Percentiles rank a stretch among this genome's conserved stretches.
phyloP scores from a whole-genome alignment of 352 stramenopile genomes.

The Stramenopiles sp. region DNA sequence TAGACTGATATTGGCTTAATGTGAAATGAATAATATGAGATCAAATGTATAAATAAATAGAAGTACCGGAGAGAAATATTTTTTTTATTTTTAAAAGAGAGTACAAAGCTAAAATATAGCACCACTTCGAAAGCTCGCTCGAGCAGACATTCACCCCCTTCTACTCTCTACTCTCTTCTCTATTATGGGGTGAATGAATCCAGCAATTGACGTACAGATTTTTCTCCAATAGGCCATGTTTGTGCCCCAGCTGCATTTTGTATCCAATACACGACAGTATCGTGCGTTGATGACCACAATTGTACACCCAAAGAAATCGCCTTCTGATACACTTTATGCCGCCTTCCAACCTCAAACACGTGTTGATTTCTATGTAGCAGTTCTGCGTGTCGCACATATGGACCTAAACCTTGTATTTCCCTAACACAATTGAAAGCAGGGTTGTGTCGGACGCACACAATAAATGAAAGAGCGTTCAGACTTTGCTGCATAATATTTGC shows the following conservation, averaged over 20 bases:
- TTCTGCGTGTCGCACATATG: background rate
- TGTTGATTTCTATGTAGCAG: background rate
- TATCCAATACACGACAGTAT: background rate
- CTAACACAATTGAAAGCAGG: background rate
- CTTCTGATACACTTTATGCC: background rate
- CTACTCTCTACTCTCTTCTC: too few relatives aligned
- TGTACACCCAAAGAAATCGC: background rate
- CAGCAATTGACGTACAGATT: background rate
- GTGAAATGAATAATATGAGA: too few relatives aligned
- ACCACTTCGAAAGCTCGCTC: too few relatives aligned
- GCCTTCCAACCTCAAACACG: background rate
- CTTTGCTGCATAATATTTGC: background rate
- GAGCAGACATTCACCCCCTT: too few relatives aligned
- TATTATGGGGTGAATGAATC: background rate
- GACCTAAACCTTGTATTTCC: background rate
- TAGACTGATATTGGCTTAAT: too few relatives aligned
- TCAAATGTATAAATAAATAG: too few relatives aligned
- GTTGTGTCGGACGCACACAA: background rate
- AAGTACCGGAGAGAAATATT: too few relatives aligned
- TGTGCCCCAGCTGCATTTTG: background rate
- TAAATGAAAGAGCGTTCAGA: background rate
- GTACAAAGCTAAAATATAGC: too few relatives aligned
- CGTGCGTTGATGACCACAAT: background rate
- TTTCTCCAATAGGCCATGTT: background rate
- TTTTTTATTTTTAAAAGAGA: too few relatives aligned